A percentile compares a stretch with the other conserved stretches of the same genome.
These are phyloP conservation scores for Incumbomyces lentus DNA, from an alignment of 2,329 filamentous ascomycete species.

Conservation along the genomic window DNA sequence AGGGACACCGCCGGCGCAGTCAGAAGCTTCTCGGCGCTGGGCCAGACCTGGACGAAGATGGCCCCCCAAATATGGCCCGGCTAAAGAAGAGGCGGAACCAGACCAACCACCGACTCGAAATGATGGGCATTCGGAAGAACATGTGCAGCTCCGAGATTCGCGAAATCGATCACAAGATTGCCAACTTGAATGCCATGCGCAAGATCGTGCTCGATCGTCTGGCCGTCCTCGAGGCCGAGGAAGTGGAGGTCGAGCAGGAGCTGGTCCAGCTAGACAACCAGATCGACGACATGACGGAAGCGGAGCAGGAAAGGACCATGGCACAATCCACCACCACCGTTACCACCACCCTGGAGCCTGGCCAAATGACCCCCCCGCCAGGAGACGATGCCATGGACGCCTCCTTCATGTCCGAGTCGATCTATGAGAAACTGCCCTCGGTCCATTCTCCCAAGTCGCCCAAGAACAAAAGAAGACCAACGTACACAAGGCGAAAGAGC, in stretches of 20 bases:
- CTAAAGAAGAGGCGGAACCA: slow-evolving; percentile 70
- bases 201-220: slow-evolving; percentile 81
- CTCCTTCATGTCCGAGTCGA: slow-evolving; percentile 92
- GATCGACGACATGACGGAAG: slow-evolving; percentile 53
- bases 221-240: slow-evolving; percentile 79
- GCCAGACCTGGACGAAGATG: slow-evolving; percentile 47
- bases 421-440: slow-evolving; percentile 81
- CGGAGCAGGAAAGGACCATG: slow-evolving; percentile 27
- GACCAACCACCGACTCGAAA: slow-evolving; percentile 76
- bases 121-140: slow-evolving; percentile 86
- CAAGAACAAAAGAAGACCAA: slow-evolving; percentile 39
- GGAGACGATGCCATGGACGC: slow-evolving; percentile 38
- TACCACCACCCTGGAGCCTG: slow-evolving; percentile 18
- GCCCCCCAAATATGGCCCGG: slow-evolving; percentile 57
- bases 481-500: slow-evolving; percentile 55
- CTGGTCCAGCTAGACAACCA: slow-evolving; percentile 51
- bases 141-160: slow-evolving; percentile 95
- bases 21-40: slow-evolving; percentile 58
- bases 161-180: slow-evolving; percentile 94
- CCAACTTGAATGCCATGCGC: slow-evolving; percentile 85
- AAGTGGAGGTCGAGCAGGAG: slow-evolving; percentile 81
- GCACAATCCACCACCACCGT: slow-evolving; percentile 18
- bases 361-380: slow-evolving; percentile 38
- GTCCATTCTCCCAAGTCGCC: slow-evolving; percentile 24
- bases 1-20: slow-evolving; percentile 59